phyloP scores from a whole-genome alignment of 441 rosid species.

The Brassica hybrid region DNA sequence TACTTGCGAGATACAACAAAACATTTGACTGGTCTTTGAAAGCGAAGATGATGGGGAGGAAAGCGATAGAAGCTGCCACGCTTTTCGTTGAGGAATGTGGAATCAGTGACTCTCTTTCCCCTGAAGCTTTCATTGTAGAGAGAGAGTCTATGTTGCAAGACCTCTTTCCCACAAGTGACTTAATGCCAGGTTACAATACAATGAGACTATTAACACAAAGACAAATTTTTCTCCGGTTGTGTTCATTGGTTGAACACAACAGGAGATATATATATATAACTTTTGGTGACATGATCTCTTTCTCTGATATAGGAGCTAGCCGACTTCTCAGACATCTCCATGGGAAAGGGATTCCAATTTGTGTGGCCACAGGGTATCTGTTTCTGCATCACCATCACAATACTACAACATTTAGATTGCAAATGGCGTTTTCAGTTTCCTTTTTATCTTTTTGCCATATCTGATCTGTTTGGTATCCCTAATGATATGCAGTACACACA shows the following conservation, averaged over 20 bases:
- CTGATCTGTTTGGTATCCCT: not conserved
- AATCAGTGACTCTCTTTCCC: slow-evolving; percentile 79
- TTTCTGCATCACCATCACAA: slow-evolving; percentile 2
- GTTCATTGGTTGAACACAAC: not conserved
- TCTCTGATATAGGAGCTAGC: slow-evolving; percentile 60
- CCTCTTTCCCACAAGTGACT: slow-evolving; percentile 81
- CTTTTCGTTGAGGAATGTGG: slow-evolving; percentile 86
- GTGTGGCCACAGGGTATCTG: slow-evolving; percentile 79
- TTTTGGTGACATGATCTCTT: not conserved
- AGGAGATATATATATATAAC: not conserved
- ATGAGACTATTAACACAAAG: not conserved
- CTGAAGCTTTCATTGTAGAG: slow-evolving; percentile 78
- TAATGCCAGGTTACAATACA: slow-evolving; percentile 69
- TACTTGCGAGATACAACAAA: slow-evolving; percentile 84
- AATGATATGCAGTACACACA: slow-evolving; percentile 61
- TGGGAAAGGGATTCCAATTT: slow-evolving; percentile 78
- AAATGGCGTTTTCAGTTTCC: too few relatives aligned
- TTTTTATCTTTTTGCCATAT: not conserved
- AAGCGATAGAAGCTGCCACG: slow-evolving; percentile 84
- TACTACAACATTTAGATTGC: not conserved
- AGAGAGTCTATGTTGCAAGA: slow-evolving; percentile 80
- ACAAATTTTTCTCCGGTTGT: not conserved
- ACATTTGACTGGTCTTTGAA: slow-evolving; percentile 93
- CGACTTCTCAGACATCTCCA: slow-evolving; percentile 79
- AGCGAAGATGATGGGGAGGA: slow-evolving; percentile 96